Evolutionary conservation across 1,284 basidiomycete genomes (phyloP).

Genomic region (Leccinum pachyderme): DNA sequence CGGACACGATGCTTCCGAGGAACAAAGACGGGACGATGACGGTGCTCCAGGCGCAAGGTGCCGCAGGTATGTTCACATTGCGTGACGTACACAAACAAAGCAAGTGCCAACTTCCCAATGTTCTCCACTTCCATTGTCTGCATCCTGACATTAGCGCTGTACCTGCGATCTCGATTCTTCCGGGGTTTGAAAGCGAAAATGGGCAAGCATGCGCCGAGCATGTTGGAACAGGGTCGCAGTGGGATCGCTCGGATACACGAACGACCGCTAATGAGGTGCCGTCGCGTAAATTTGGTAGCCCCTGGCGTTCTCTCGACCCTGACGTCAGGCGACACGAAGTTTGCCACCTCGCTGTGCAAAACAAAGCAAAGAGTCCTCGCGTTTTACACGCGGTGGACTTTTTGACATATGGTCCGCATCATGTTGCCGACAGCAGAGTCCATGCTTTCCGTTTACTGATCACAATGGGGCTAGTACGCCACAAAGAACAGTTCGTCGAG

Average conservation of each 20-base stretch:
- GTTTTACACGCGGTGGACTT: not conserved
- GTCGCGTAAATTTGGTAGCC: not conserved
- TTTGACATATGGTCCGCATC: not conserved
- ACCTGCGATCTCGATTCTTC: conserved; percentile 71
- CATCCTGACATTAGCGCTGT: conserved; percentile 48
- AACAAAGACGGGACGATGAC: no score
- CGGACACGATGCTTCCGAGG: no score
- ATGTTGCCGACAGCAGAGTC: not conserved
- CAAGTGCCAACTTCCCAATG: not conserved
- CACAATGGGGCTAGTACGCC: no score
- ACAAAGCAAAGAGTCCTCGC: not conserved
- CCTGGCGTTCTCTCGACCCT: not conserved
- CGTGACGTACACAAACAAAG: conserved; percentile 13
- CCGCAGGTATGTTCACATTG: conserved; percentile 42
- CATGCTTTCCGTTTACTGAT: not conserved
- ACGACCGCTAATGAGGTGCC: conserved; percentile 37
- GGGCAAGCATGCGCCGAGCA: conserved; percentile 78
- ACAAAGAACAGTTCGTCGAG: not conserved
- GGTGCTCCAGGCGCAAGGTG: no score
- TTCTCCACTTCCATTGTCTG: not conserved
- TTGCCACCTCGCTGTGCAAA: not conserved
- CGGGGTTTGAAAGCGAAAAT: conserved; percentile 80
- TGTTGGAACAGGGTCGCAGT: conserved; percentile 84
- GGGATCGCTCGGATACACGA: conserved; percentile 86
- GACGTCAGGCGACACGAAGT: not conserved